These are phyloP conservation scores for Fraxinus angustifolia DNA, from an alignment of 305 asterid species.

Conservation along the genomic window DNA sequence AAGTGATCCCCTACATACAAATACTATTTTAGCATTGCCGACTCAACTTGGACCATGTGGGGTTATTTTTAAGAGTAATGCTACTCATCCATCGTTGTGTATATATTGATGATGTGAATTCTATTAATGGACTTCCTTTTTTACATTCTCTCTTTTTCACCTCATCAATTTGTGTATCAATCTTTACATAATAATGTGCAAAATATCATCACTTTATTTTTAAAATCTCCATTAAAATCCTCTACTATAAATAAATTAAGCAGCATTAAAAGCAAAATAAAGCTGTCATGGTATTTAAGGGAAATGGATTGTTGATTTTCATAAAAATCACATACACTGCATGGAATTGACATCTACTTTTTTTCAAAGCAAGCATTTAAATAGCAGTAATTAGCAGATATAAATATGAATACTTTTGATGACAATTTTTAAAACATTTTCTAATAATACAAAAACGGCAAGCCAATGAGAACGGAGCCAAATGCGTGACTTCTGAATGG, in stretches of 20 bases:
- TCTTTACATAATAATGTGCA: neutral
- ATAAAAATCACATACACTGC: neutral
- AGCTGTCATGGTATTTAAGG: slow-evolving; percentile 3
- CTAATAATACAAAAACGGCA: slow-evolving; percentile 24
- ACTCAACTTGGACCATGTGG: neutral
- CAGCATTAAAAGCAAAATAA: neutral
- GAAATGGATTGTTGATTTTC: neutral
- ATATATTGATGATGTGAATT: neutral
- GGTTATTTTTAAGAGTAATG: neutral
- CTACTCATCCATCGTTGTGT: neutral
- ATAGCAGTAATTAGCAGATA: neutral
- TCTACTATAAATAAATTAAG: neutral
- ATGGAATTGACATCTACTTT: neutral
- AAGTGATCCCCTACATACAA: neutral
- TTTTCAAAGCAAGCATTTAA: neutral
- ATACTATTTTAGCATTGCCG: neutral
- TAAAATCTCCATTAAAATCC: neutral
- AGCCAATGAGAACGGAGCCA: slow-evolving; percentile 24
- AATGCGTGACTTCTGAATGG: slow-evolving; percentile 37
- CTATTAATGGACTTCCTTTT: neutral
- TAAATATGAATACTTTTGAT: neutral
- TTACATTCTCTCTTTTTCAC: neutral
- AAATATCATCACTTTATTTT: neutral
- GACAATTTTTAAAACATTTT: neutral
- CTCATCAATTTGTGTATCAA: neutral